Evolutionary conservation across 768 basidiomycete species (phyloP), one percentile per base, ranked within the genome.

Genomic region (Termitomyces sp.): DNA sequence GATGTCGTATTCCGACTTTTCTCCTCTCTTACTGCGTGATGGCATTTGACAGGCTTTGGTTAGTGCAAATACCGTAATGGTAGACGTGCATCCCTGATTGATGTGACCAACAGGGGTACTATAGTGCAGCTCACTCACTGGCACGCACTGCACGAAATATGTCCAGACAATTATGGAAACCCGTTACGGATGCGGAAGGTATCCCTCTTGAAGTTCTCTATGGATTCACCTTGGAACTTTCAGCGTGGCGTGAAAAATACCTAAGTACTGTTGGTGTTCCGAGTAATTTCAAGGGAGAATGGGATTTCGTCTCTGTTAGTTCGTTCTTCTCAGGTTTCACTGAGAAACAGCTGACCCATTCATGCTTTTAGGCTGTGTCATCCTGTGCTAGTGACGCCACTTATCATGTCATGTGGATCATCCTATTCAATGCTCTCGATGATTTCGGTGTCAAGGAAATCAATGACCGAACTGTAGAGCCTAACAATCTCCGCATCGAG

Each of bases 351-450:
- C 51, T 36, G 49, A 57, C 53, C 60, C 54, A 54, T 46, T 60
- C 56, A 56, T 46, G 16, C 59, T 56, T 56, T 22, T 57, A 83
- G 79, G 78, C 77, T 44, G 78, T 79, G 33, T 76, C 76, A 50
- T 76, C 76, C 74, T 89, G 89, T 63, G 88, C 89, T 20, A 91
- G 88, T 66, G 90, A 94, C 67, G 90, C 91, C 30, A 92, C 89
- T 30, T 95, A 90, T 68, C 94, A 97, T 72, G 83, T 89, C 64
- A 88, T 95, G 84, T 96, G 92, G 92, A 85, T 94, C 59, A 83
- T 86, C 43, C 71, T 94, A 4, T 88, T 90, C 70, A 85, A 79
- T 60, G 92, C 93, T 1, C 71, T 96, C 61, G 87, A 92, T 57
- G 92, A 95, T 57, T 93, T 82, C 66, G 92, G 92, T 11, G 77